Evolutionary conservation across 176 grass and related monocot genomes (phyloP).

Genomic region (Eleusine coracana): DNA sequence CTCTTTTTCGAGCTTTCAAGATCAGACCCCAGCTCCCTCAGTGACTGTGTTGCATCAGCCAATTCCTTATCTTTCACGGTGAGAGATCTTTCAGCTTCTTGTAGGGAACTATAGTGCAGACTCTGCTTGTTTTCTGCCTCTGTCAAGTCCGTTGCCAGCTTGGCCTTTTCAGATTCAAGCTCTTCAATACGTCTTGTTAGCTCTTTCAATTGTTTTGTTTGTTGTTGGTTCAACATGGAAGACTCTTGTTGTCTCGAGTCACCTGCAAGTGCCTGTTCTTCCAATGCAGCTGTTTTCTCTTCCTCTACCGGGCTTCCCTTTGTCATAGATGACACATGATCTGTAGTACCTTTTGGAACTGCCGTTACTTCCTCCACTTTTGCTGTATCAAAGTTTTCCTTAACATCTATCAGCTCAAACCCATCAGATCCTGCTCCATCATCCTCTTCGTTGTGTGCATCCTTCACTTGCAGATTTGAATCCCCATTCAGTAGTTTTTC

Average conservation of each 20-base stretch:
- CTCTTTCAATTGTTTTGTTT: slow-evolving; percentile 54
- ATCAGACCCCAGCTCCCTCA: slow-evolving; percentile 52
- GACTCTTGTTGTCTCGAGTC: slow-evolving; percentile 45
- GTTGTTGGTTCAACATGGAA: slow-evolving; percentile 45
- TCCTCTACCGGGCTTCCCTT: slow-evolving; percentile 33
- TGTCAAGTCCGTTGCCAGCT: slow-evolving; percentile 54
- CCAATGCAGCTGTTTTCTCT: slow-evolving; percentile 34
- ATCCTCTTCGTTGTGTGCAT: slow-evolving; percentile 60
- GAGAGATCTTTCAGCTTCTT: slow-evolving; percentile 69
- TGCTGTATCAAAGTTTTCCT: slow-evolving; percentile 39
- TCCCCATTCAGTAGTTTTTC: slow-evolving; percentile 42
- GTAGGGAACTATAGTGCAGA: slow-evolving; percentile 57
- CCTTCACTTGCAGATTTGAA: slow-evolving; percentile 49
- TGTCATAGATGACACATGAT: slow-evolving; percentile 12
- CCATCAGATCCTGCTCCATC: slow-evolving; percentile 75
- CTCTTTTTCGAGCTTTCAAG: slow-evolving; percentile 62
- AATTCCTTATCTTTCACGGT: slow-evolving; percentile 66
- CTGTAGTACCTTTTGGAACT: background rate
- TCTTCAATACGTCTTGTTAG: slow-evolving; percentile 65
- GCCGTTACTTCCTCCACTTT: slow-evolving; percentile 44
- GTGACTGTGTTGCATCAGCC: slow-evolving; percentile 53
- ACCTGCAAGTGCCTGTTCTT: slow-evolving; percentile 43
- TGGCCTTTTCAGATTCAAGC: slow-evolving; percentile 72
- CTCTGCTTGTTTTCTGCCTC: slow-evolving; percentile 78
- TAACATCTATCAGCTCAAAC: slow-evolving; percentile 68